Evolutionary conservation across 164 flowering plant species (phyloP), one percentile per base, ranked within the genome.

Genomic region (Hamamelis virginiana): DNA sequence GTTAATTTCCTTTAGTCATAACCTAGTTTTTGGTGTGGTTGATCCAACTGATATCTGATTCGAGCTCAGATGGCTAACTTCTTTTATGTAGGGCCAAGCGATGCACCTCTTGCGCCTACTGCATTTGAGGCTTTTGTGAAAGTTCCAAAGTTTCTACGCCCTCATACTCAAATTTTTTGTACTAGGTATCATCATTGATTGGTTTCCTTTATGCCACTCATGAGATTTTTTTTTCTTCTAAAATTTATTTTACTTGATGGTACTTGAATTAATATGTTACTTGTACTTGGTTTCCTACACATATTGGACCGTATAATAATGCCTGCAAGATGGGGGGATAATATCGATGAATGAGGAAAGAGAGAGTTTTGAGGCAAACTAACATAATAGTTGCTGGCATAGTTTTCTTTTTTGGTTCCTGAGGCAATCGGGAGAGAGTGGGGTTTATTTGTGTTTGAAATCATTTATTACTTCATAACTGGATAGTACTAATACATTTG

Each of bases 101-200:
- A 95, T 81, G 87, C 97, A 56, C 97, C 97, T 76, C 93, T 92
- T 71, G 96, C 91, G 68, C 81, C 96, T 65, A 85, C 75, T 68
- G 74, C 84, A 59, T 95, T 95, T 75, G 97, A 95, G 76, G 88
- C 97, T 50, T 95, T 95, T 74, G 77, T 90, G 46, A 92, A 95
- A 77, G 97, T 95, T 74, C 97, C 98, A 62, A 85, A 82, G 59
- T 89, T 89, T 64, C 78, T 95, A 33, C 89, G 98, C 8, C 98
- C 98, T 65, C 93, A 91, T 78, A 92, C 91, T 46, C 98, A 95
- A 78, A 95, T 95, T 64, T 95, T 87, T 77, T 92, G 97, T 77
- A 95, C 97, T 65, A 95, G 97, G 98, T 95, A 82, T 43, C 66
- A 28, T 27, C 21, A 0, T 60, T 43, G 9, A 52, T 61, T 47